These are phyloP conservation scores for Aureobasidium uvarum DNA, from an alignment of 2,329 filamentous ascomycete genomes.

Conservation along the genomic window DNA sequence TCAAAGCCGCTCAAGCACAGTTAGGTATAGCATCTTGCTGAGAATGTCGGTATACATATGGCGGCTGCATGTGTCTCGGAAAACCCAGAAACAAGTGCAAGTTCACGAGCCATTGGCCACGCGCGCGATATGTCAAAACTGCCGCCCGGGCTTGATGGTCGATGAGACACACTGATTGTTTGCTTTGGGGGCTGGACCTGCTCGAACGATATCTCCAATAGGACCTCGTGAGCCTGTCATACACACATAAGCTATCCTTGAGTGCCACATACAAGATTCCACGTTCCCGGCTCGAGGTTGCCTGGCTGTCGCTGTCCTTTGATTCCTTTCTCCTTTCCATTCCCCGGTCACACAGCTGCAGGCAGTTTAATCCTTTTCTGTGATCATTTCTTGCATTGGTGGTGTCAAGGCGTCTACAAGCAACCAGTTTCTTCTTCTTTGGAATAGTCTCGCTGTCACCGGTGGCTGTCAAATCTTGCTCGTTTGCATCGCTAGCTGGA, in stretches of 20 bases:
- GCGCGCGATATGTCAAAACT: constrained; percentile 13
- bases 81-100: neutral
- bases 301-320: constrained; percentile 4
- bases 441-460: neutral
- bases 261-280: constrained; percentile 12
- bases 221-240: neutral
- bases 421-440: neutral
- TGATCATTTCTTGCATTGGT: constrained; percentile 12
- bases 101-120: neutral
- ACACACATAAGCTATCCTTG: neutral
- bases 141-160: constrained; percentile 4
- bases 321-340: neutral
- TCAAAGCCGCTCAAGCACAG: neutral
- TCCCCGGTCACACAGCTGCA: constrained; percentile 21
- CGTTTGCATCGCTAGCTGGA: constrained; percentile 22
- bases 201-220: neutral
- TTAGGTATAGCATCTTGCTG: constrained; percentile 6
- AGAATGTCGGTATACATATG: constrained; percentile 5
- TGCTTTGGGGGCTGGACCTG: constrained; percentile 9
- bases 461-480: constrained; percentile 5
- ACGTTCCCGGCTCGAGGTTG: neutral
- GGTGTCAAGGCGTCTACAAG: constrained; percentile 12
- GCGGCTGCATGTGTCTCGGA: constrained; percentile 1
- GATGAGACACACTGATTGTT: constrained; percentile 19
- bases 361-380: constrained; percentile 21